Conservation (phyloP, 2,329 filamentous ascomycete genomes). For the Metarhizium anisopliae region DNA sequence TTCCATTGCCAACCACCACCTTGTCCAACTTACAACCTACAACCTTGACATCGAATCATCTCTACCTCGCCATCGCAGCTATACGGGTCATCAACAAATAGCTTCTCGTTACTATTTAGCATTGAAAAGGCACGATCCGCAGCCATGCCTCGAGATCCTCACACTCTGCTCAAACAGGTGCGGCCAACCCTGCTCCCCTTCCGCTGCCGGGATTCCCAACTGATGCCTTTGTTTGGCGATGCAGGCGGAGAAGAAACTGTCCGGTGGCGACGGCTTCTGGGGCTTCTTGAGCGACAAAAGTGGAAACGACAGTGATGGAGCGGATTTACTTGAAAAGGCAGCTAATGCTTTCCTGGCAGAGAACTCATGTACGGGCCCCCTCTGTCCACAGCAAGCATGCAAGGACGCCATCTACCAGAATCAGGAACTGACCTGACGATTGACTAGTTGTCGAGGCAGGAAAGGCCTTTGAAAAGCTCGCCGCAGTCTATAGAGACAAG, state of each 20-base stretch:
- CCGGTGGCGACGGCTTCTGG: conserved; percentile 71
- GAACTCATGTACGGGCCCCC: conserved; percentile 56
- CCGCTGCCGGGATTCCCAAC: conserved; percentile 3
- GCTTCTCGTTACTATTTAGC: neutral
- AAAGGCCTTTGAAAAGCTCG: conserved; percentile 76
- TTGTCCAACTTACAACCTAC: neutral
- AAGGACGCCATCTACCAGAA: neutral
- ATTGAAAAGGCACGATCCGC: neutral
- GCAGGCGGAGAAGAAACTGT: conserved; percentile 79
- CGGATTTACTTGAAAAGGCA: conserved; percentile 78
- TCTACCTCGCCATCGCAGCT: neutral
- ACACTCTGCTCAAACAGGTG: conserved; percentile 71
- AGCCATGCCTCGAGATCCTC: conserved; percentile 67
- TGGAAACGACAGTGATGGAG: conserved; percentile 85
- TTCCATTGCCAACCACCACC: neutral
- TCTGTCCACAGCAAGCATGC: neutral
- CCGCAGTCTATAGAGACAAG: conserved; percentile 68
- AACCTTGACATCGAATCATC: neutral
- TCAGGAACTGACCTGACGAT: neutral
- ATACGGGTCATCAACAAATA: neutral
- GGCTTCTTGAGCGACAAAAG: conserved; percentile 79
- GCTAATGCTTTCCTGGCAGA: conserved; percentile 88
- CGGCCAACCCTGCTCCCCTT: conserved; percentile 14
- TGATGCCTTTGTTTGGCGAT: conserved; percentile 5
- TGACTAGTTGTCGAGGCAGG: conserved; percentile 71